Conservation (phyloP, 1,284 basidiomycete genomes). For the Ustilago sp. region DNA sequence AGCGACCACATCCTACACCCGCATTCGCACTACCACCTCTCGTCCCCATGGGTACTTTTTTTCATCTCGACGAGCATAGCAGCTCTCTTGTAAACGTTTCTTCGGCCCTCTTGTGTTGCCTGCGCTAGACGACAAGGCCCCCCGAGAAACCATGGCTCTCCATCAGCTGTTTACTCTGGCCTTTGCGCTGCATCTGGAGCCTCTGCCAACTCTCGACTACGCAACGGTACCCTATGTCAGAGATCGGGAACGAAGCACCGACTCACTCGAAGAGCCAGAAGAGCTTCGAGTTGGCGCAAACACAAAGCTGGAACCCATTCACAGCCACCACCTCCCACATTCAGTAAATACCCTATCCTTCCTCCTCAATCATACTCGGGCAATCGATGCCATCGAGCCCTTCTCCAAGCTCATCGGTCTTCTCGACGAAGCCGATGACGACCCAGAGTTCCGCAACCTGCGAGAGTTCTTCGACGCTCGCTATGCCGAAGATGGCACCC, state of each 20-base stretch:
- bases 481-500: conserved; percentile 25
- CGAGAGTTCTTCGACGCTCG: conserved; percentile 65
- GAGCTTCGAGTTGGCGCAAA: conserved; percentile 47
- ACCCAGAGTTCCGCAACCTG: conserved; percentile 58
- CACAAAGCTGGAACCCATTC: conserved; percentile 48
- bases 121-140: not conserved
- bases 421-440: conserved; percentile 60
- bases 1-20: not conserved
- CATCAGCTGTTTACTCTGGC: conserved; percentile 64
- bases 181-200: conserved; percentile 60
- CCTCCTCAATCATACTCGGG: conserved; percentile 48
- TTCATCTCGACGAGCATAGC: not conserved
- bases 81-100: not conserved
- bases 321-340: conserved; percentile 43
- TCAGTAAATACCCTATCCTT: conserved; percentile 51
- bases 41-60: not conserved
- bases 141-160: conserved; percentile 29
- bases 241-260: conserved; percentile 21
- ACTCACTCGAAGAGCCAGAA: conserved; percentile 32
- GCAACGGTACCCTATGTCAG: conserved; percentile 32
- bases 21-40: not conserved
- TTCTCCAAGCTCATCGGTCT: conserved; percentile 55
- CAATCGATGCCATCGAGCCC: conserved; percentile 45
- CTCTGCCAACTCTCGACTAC: conserved; percentile 59
- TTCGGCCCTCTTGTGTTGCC: not conserved